Evolutionary conservation across 768 basidiomycete genomes (phyloP).

Genomic region (Lentinus brumalis): DNA sequence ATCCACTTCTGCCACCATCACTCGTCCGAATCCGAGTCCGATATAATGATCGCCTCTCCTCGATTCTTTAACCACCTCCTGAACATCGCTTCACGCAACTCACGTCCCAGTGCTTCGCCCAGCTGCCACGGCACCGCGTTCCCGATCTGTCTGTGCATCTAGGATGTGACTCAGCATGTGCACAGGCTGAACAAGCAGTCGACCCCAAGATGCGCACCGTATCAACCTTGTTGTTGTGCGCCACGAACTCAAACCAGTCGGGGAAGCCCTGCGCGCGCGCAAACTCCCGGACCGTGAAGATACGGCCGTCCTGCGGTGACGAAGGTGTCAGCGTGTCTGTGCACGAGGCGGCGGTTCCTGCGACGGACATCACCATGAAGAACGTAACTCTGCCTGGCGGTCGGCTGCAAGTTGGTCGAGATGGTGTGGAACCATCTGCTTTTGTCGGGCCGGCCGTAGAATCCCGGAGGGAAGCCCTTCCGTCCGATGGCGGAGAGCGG

Average conservation of each 20-base stretch:
- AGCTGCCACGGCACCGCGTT: constrained; percentile 78
- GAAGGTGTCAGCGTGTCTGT: not conserved
- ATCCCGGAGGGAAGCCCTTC: constrained; percentile 47
- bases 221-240: constrained; percentile 52
- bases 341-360: not conserved
- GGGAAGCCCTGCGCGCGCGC: constrained; percentile 85
- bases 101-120: constrained; percentile 61
- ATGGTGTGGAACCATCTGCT: constrained; percentile 68
- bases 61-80: constrained; percentile 47
- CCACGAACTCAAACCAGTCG: constrained; percentile 66
- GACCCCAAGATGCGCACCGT: constrained; percentile 47
- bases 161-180: too few species aligned
- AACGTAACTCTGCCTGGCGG: constrained; percentile 75
- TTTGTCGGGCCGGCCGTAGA: constrained; percentile 63
- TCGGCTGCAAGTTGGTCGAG: constrained; percentile 77
- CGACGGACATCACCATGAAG: constrained; percentile 55
- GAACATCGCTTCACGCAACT: constrained; percentile 54
- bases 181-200: not conserved
- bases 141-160: constrained; percentile 84
- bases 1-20: too few species aligned
- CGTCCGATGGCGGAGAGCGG: constrained; percentile 60
- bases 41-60: too few species aligned
- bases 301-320: constrained; percentile 59
- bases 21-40: too few species aligned
- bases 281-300: constrained; percentile 74